These are phyloP conservation scores for Zymoseptoria passerinii DNA, from an alignment of 2,329 filamentous ascomycete genomes.

Conservation along the genomic window DNA sequence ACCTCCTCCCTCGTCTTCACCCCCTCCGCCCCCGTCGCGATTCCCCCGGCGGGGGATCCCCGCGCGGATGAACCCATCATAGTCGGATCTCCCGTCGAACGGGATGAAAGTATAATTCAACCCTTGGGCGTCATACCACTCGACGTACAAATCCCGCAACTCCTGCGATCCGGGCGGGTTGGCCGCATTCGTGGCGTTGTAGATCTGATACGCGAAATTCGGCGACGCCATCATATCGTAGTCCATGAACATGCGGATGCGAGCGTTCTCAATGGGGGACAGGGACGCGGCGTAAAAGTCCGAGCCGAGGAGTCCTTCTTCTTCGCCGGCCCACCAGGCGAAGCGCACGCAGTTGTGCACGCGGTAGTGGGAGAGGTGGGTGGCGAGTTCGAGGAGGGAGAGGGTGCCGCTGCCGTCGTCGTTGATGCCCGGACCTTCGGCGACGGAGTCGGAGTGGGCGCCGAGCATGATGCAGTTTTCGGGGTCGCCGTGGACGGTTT, in stretches of 20 bases:
- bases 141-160: constrained; percentile 13
- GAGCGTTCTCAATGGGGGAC: constrained; percentile 43
- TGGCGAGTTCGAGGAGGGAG: constrained; percentile 51
- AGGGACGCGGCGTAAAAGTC: constrained; percentile 43
- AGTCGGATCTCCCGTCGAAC: constrained; percentile 15
- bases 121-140: constrained; percentile 10
- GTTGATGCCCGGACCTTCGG: constrained; percentile 63
- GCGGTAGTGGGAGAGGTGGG: constrained; percentile 58
- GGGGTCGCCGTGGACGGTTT: constrained; percentile 36
- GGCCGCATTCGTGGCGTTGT: constrained; percentile 37
- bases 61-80: constrained; percentile 15
- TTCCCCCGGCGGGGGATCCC: constrained; percentile 14
- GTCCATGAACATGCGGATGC: constrained; percentile 59
- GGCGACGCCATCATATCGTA: constrained; percentile 62
- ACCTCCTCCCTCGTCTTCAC: constrained; percentile 62
- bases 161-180: constrained; percentile 12
- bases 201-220: constrained; percentile 49
- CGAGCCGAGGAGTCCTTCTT: constrained; percentile 51
- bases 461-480: constrained; percentile 41
- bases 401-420: constrained; percentile 65
- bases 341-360: constrained; percentile 65
- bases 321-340: constrained; percentile 56
- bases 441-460: constrained; percentile 33
- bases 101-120: constrained; percentile 15
- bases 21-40: constrained; percentile 46